Base-by-base conservation (phyloP, 371 early-diverging fungal genomes). In the Massospora cicadina region DNA sequence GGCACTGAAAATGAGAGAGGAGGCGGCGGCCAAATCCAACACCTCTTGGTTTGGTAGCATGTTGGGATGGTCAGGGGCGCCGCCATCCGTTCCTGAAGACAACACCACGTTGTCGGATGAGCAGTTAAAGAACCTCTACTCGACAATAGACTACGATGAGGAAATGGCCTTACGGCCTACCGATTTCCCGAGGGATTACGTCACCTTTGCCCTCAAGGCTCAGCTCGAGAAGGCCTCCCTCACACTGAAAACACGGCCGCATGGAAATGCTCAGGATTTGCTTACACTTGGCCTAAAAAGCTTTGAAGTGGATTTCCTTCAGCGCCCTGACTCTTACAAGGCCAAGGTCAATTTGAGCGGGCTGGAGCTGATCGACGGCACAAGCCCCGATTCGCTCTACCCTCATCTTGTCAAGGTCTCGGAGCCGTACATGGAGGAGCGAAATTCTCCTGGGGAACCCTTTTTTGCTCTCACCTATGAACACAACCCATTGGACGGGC, bases 141-240 rank as follows among this genome's bases (percentile, higher is more conserved):
- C 95, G 43, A 88, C 93, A 1, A 94, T 98, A 68, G 98, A 96
- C 66, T 95, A 87, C 71, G 88, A 98, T 67, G 91, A 91, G 62
- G 81, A 85, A 26, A 76, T 82, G 23, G 83, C 86, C 0, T 76
- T 77, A 3, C 70, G 83, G 21, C 79, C 80, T 7, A 74, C 85
- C 1, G 91, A 88, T 64, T 68, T 90, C 30, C 89, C 91, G 1
- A 80, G 83, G 66, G 92, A 94, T 76, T 82, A 84, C 1, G 81
- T 88, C 57, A 73, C 83, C 43, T 70, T 91, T 29, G 77, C 77
- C 1, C 69, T 88, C 0, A 75, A 81, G 2, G 88, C 87, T 17
- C 73, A 81, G 32, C 79, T 97, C n/a, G 80, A 82, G 29, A 82
- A 82, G 26, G 95, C 95, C 0, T 93, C 94, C 0, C 82, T 97